Evolutionary conservation across 495 filamentous ascomycete species (phyloP).

Genomic region (Elaphomyces granulatus): DNA sequence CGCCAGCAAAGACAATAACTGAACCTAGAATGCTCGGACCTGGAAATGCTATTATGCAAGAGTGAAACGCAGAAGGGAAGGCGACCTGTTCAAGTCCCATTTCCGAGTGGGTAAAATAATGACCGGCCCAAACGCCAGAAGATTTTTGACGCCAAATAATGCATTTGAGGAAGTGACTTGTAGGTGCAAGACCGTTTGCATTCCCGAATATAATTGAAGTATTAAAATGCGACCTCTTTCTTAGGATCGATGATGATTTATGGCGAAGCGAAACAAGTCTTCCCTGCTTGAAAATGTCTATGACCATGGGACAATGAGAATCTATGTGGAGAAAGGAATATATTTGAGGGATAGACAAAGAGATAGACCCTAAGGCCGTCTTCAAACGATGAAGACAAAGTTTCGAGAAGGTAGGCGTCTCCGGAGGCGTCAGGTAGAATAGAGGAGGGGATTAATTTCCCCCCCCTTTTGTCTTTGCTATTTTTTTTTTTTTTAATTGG

Average conservation of each 20-base stretch:
- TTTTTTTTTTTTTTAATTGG: too few species aligned
- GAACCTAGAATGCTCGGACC: too few species aligned
- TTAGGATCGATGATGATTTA: background rate
- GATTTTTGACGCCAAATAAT: background rate
- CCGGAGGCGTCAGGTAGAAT: too few species aligned
- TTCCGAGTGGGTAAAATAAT: background rate
- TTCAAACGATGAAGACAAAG: background rate
- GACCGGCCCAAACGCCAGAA: background rate
- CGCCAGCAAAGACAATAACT: background rate
- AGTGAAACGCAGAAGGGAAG: background rate
- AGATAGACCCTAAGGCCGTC: background rate
- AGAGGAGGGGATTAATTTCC: too few species aligned
- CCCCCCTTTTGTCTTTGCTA: too few species aligned
- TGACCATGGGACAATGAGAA: background rate
- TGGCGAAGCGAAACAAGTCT: background rate
- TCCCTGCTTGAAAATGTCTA: background rate
- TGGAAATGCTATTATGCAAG: background rate
- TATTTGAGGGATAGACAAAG: background rate
- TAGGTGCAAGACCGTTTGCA: background rate
- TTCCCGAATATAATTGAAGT: background rate
- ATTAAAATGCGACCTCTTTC: background rate
- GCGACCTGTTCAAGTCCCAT: background rate
- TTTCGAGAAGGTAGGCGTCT: background rate
- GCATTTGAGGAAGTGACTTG: background rate
- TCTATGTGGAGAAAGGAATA: background rate